Conservation (phyloP, 2,329 filamentous ascomycete genomes). For the Ceratocystis eucalypticola region DNA sequence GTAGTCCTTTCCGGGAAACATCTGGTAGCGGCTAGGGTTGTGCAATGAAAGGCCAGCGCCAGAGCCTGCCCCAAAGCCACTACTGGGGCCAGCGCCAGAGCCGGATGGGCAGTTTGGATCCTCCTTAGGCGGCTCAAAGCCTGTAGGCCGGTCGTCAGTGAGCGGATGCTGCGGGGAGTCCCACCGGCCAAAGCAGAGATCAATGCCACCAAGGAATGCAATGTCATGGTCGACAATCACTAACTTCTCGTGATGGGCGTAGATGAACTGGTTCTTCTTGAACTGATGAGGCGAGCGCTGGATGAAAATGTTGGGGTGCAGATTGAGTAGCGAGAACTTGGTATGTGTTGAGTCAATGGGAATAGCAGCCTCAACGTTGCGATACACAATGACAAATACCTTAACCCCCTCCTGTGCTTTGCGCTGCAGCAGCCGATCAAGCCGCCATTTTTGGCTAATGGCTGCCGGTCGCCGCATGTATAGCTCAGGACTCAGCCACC, state of each 20-base stretch:
- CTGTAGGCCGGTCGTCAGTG: conserved; percentile 85
- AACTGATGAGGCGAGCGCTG: conserved; percentile 95
- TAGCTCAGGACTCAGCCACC: conserved; percentile 94
- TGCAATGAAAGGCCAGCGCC: conserved; percentile 49
- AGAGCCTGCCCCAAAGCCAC: neutral
- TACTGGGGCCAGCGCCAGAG: neutral
- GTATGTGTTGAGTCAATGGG: conserved; percentile 98
- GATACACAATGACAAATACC: conserved; percentile 93
- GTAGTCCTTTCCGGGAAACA: conserved; percentile 97
- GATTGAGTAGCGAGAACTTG: conserved; percentile 86
- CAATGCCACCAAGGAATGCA: conserved; percentile 88
- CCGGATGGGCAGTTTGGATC: neutral
- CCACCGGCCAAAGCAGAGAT: conserved; percentile 95
- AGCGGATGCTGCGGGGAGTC: conserved; percentile 88
- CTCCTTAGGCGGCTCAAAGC: conserved; percentile 57
- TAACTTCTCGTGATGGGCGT: conserved; percentile 97
- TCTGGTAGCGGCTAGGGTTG: conserved; percentile 79
- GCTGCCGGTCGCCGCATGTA: conserved; percentile 89
- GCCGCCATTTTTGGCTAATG: conserved; percentile 94
- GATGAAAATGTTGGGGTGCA: conserved; percentile 93
- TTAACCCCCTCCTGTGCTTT: conserved; percentile 95
- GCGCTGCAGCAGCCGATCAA: conserved; percentile 81
- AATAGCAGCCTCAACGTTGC: conserved; percentile 92
- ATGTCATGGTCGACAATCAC: conserved; percentile 92
- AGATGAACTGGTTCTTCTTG: conserved; percentile 98